Evolutionary conservation across 495 filamentous ascomycete genomes (phyloP), one percentile per base, ranked within the genome.

Genomic region (Penicillium chermesinum): DNA sequence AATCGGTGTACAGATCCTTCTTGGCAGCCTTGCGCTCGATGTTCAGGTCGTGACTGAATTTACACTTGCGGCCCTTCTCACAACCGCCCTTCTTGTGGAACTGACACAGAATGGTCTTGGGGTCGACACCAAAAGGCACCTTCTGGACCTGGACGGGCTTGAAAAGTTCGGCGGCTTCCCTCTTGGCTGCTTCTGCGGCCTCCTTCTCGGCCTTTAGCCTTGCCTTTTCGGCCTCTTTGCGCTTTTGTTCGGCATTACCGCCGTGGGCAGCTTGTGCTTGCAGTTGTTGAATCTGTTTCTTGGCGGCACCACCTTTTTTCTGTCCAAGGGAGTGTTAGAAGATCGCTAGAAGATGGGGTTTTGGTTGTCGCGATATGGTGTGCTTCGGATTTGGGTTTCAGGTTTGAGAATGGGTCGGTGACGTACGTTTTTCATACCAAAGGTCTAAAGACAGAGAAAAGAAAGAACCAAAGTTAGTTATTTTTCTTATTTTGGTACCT

Each of bases 11-110:
- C 25, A 96, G 65, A 67, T 87, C 84, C 78, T 82, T 90, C 82
- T 97, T 99, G 61, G 88, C 82, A 17, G 82, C 75, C 78, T 91
- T 97, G 53, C 93, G 80, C 74, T 95, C 93, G 22, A 96, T 70
- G 19, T 84, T 83, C 51, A 88, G 63, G 63, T 99, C 91, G 70
- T 99, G 93, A 33, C 86, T 86, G 69, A 99, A 97, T 69, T 97
- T 99, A 75, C 93, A 99, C 72, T 93, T 96, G 63, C 80, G 84
- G 27, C 90, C 93, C 77, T 99, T 99, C 57, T 99, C 93, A 63
- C 93, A 99, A 56, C 87, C 83, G 4, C 94, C 94, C 68, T 94
- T 91, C 72, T 96, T 96, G 80, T 78, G 95, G 72, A 94, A 97
- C 27, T 88, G 77, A 63, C 93, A 99, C 18, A 99, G 68, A n/a